Evolutionary conservation across 23 red algal species (phyloP), one percentile per base, ranked within the genome.

Genomic region (Agarophyton chilense): DNA sequence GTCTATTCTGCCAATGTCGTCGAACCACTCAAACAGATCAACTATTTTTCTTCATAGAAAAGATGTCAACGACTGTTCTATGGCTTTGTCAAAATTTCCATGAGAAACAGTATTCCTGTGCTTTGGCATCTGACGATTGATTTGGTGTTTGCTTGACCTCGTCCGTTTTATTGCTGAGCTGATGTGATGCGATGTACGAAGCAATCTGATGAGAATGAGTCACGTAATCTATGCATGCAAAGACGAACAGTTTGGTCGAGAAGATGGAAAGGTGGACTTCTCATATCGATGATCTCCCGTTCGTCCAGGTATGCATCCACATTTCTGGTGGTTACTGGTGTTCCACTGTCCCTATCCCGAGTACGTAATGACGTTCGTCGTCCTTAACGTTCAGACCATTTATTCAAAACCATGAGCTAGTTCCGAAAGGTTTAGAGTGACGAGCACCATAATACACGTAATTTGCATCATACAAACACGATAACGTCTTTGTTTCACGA

Each of bases 401-500:
- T 36, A 65, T 65, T 61, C 56, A 4, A 65, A 65, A 65, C 31
- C 60, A 65, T 65, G 60, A 65, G 60, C 35, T 65, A 29, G 31
- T 65, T 33, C 8, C 12, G 22, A 9, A 22, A 12, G 31, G 31
- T 8, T 2, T 32, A 24, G 24, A 61, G 22, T 8, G 56, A 22
- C 31, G 32, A 36, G 60, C 32, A 36, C 2, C 31, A 11, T 16
- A 1, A 18, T 35, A 65, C 31, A 65, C 14, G 60, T 35, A 35
- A 36, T 18, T 38, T 65, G 60, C 60, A 38, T 58, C 55, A 58
- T n/a, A 65, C 14, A 36, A 65, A 65, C 60, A 65, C 60, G 14
- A 65, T 36, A 33, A 36, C 60, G 29, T 36, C 8, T 65, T 2
- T 47, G 44, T 47, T 38, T 65, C 32, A 29, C 5, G 10, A 26